phyloP scores from a whole-genome alignment of 257 asterid species.

The Nicotiana obtusifolia region DNA sequence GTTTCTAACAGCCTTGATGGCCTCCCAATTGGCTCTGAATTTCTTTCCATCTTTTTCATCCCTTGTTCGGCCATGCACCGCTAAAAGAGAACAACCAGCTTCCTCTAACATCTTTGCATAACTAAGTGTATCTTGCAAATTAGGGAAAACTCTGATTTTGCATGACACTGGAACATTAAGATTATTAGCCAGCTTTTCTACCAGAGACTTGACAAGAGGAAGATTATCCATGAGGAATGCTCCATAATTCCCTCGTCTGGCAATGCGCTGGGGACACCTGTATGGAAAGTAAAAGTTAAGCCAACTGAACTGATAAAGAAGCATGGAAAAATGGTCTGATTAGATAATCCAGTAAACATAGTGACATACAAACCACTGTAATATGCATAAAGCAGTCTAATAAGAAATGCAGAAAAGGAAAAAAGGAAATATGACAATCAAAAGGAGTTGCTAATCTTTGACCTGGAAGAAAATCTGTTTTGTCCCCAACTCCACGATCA shows the following conservation, averaged over 20 bases:
- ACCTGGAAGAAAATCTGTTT: neutral
- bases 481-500: neutral
- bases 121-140: slow-evolving; percentile 61
- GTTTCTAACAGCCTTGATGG: slow-evolving; percentile 72
- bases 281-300: neutral
- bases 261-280: slow-evolving; percentile 97
- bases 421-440: neutral
- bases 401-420: neutral
- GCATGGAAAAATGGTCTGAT: neutral
- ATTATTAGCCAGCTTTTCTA: slow-evolving; percentile 63
- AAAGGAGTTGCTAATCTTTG: neutral
- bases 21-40: slow-evolving; percentile 75
- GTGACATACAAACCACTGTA: neutral
- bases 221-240: slow-evolving; percentile 99
- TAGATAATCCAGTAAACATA: neutral
- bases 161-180: slow-evolving; percentile 85
- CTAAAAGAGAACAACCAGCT: slow-evolving; percentile 89
- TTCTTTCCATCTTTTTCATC: slow-evolving; percentile 91
- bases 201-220: slow-evolving; percentile 79
- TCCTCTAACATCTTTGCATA: slow-evolving; percentile 94
- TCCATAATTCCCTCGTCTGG: slow-evolving; percentile 83
- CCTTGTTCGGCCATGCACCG: slow-evolving; percentile 94
- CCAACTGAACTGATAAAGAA: slow-evolving; percentile 6
- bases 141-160: slow-evolving; percentile 81
- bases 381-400: neutral